Evolutionary conservation across 495 filamentous ascomycete genomes (phyloP).

Genomic region (Ramalina intermedia): DNA sequence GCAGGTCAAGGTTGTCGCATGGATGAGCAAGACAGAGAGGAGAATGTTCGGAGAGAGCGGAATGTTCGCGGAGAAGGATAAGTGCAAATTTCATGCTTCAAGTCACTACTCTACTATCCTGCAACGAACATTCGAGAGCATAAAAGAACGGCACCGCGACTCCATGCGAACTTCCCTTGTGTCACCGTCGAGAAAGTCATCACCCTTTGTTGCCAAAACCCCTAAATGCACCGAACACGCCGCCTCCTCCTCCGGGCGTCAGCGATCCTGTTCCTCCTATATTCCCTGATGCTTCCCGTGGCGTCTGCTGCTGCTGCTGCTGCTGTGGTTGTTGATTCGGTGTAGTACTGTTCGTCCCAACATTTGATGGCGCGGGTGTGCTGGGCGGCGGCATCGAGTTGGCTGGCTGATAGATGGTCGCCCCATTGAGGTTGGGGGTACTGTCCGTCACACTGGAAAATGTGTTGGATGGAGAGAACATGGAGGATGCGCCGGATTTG

Average conservation of each 20-base stretch:
- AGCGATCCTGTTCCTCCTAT: conserved; percentile 40
- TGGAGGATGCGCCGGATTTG: conserved; percentile 21
- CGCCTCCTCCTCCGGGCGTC: conserved; percentile 55
- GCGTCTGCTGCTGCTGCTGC: conserved; percentile 33
- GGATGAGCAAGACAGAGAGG: too few species aligned
- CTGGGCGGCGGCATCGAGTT: conserved; percentile 43
- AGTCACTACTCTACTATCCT: background rate
- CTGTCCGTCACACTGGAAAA: conserved; percentile 21
- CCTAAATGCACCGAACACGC: conserved; percentile 35
- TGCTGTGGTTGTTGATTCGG: conserved; percentile 41
- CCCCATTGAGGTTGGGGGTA: conserved; percentile 43
- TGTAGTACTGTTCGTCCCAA: conserved; percentile 37
- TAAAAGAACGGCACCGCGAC: background rate
- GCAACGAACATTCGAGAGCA: background rate
- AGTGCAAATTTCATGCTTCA: background rate
- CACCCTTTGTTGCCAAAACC: conserved; percentile 25
- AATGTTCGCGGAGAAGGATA: too few species aligned
- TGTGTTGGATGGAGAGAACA: conserved; percentile 15
- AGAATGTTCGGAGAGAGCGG: too few species aligned
- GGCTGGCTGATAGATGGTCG: conserved; percentile 30
- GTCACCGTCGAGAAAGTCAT: background rate
- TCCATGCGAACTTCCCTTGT: background rate
- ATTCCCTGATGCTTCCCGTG: background rate
- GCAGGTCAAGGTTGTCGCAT: too few species aligned
- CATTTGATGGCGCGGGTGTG: conserved; percentile 49